Conservation (phyloP, 164 flowering plant genomes). For the Magnolia officinalis region DNA sequence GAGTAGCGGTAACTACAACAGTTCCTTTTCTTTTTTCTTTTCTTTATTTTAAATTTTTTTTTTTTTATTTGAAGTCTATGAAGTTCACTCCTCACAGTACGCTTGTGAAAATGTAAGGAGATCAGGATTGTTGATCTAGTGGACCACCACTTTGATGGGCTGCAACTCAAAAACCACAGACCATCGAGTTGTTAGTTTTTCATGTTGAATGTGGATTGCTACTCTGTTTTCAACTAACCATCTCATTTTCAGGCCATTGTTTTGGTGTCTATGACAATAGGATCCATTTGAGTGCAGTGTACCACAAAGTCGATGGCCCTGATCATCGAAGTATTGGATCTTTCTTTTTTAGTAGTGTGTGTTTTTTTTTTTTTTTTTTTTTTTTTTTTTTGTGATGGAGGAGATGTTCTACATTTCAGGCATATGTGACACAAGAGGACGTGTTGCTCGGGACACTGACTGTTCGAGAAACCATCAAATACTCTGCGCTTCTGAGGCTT, state of each 20-base stretch:
- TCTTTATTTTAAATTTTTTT: background rate
- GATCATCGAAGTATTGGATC: no score
- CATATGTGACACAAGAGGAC: slow-evolving; percentile 84
- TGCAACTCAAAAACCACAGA: background rate
- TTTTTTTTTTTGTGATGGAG: background rate
- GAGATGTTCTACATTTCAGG: slow-evolving; percentile 32
- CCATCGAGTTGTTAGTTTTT: no score
- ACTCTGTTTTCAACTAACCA: no score
- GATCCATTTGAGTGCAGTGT: no score
- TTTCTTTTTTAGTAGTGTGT: no score
- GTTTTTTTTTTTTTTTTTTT: background rate
- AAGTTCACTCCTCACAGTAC: background rate
- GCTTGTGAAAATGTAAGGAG: no score
- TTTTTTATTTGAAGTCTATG: background rate
- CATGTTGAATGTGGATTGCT: no score
- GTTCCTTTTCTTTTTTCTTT: background rate
- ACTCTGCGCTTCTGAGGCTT: slow-evolving; percentile 66
- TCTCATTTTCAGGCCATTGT: no score
- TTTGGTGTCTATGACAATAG: no score
- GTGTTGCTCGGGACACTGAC: slow-evolving; percentile 64
- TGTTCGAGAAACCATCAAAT: slow-evolving; percentile 60
- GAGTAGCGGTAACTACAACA: slow-evolving; percentile 48
- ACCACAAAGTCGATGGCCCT: background rate
- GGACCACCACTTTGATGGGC: background rate
- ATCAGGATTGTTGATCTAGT: background rate